phyloP scores from a whole-genome alignment of 2,329 filamentous ascomycete species.

The Ascochyta lentis region DNA sequence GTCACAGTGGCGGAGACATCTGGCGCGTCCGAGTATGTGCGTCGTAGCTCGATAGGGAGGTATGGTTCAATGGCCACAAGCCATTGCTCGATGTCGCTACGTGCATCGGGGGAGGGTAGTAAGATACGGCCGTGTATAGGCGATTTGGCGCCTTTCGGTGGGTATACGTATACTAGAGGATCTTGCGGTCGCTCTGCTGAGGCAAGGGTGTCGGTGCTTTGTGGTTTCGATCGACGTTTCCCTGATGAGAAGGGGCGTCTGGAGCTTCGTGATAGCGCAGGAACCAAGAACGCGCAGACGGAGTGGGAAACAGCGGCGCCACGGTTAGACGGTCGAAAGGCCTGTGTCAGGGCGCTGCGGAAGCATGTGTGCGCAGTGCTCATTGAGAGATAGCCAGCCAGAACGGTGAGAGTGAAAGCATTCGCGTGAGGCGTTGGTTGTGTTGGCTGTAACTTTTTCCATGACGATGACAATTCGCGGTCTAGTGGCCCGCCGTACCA shows the following conservation, averaged over 20 bases:
- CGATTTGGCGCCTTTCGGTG: constrained; percentile 16
- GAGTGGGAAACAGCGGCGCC: constrained; percentile 30
- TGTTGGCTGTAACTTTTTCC: constrained; percentile 35
- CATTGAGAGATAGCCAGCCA: constrained; percentile 40
- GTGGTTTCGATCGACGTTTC: constrained; percentile 23
- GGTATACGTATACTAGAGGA: background rate
- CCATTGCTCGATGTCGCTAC: constrained; percentile 42
- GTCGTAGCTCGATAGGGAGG: constrained; percentile 46
- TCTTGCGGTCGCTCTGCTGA: constrained; percentile 2
- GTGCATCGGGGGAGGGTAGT: constrained; percentile 23
- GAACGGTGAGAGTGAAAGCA: constrained; percentile 24
- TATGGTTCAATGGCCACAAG: constrained; percentile 45
- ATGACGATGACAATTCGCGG: constrained; percentile 29
- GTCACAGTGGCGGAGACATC: constrained; percentile 28
- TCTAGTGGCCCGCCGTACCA: constrained; percentile 13
- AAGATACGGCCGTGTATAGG: constrained; percentile 24
- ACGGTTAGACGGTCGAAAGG: constrained; percentile 40
- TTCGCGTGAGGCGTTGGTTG: constrained; percentile 7
- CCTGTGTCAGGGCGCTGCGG: constrained; percentile 45
- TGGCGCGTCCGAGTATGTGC: constrained; percentile 3
- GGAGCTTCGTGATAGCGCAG: constrained; percentile 33
- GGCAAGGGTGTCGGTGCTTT: constrained; percentile 1
- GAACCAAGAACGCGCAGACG: constrained; percentile 45
- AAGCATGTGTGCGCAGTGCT: constrained; percentile 47
- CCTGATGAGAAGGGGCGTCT: constrained; percentile 36